Evolutionary conservation across 2,329 filamentous ascomycete species (phyloP).

Genomic region (Fusarium sambucinum): DNA sequence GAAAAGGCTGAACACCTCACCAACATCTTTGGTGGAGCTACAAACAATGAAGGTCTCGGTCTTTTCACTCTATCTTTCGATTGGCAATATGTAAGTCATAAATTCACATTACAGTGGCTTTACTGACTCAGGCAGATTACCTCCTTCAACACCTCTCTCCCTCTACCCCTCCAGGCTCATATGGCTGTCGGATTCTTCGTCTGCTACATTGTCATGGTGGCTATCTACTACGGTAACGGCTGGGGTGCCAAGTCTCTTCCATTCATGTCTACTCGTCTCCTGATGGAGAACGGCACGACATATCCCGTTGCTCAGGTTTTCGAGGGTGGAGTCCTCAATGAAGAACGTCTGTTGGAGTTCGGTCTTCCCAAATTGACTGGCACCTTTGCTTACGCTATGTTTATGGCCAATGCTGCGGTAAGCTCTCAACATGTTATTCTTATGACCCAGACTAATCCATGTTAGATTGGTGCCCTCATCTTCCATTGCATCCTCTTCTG

Average conservation of each 20-base stretch:
- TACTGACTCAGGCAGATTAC: slow-evolving; percentile 58
- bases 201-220: slow-evolving; percentile 64
- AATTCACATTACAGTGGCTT: rapidly evolving
- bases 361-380: slow-evolving; percentile 63
- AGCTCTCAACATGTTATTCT: slow-evolving; percentile 38
- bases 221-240: slow-evolving; percentile 63
- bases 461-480: slow-evolving; percentile 66
- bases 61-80: slow-evolving; percentile 64
- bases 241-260: slow-evolving; percentile 62
- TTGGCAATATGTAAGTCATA: slow-evolving; percentile 64
- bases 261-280: slow-evolving; percentile 67
- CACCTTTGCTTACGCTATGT: slow-evolving; percentile 64
- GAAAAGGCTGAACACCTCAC: slow-evolving; percentile 58
- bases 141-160: slow-evolving; percentile 65
- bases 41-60: slow-evolving; percentile 65
- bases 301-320: slow-evolving; percentile 60
- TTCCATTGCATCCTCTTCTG: slow-evolving; percentile 66
- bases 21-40: slow-evolving; percentile 63
- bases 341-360: slow-evolving; percentile 54
- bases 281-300: slow-evolving; percentile 53
- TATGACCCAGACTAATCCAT: background rate
- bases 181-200: slow-evolving; percentile 59
- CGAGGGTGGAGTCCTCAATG: slow-evolving; percentile 56
- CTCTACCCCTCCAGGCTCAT: slow-evolving; percentile 64
- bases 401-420: slow-evolving; percentile 69